Percentiles rank a stretch among this genome's conserved stretches.
phyloP scores from a whole-genome alignment of 768 basidiomycete species.

The Strobilomyces confusus region DNA sequence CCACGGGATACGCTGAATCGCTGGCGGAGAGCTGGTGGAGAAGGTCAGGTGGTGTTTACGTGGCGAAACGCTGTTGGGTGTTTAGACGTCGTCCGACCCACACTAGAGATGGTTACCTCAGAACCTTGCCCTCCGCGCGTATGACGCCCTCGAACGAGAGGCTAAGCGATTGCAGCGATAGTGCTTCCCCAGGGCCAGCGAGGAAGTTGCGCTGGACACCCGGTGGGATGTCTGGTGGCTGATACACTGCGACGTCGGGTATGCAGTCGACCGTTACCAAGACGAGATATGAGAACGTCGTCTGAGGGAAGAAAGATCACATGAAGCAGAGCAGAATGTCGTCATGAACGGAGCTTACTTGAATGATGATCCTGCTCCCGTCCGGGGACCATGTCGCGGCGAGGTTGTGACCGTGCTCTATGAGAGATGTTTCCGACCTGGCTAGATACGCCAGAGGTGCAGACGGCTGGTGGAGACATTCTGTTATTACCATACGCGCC shows the following conservation, averaged over 20 bases:
- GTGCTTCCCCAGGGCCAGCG: conserved; percentile 76
- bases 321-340: conserved; percentile 1
- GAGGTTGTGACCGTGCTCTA: conserved; percentile 80
- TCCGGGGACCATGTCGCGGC: conserved; percentile 81
- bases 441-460: conserved; percentile 68
- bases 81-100: background rate
- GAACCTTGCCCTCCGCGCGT: conserved; percentile 66
- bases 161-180: conserved; percentile 61
- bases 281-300: conserved; percentile 74
- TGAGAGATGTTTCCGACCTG: conserved; percentile 71
- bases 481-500: background rate
- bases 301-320: conserved; percentile 41
- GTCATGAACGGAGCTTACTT: conserved; percentile 44
- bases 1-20: conserved; percentile 85
- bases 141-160: conserved; percentile 81
- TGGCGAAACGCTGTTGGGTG: conserved; percentile 60
- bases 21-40: conserved; percentile 68
- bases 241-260: conserved; percentile 52
- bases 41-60: conserved; percentile 66
- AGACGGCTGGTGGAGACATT: conserved; percentile 49
- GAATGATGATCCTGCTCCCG: conserved; percentile 72
- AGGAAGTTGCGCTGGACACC: conserved; percentile 64
- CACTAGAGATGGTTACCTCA: conserved; percentile 47
- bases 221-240: conserved; percentile 43
- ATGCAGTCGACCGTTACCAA: conserved; percentile 63